These are phyloP conservation scores for Clavispora santaluciae DNA, from an alignment of 805 yeast species.

Conservation along the genomic window DNA sequence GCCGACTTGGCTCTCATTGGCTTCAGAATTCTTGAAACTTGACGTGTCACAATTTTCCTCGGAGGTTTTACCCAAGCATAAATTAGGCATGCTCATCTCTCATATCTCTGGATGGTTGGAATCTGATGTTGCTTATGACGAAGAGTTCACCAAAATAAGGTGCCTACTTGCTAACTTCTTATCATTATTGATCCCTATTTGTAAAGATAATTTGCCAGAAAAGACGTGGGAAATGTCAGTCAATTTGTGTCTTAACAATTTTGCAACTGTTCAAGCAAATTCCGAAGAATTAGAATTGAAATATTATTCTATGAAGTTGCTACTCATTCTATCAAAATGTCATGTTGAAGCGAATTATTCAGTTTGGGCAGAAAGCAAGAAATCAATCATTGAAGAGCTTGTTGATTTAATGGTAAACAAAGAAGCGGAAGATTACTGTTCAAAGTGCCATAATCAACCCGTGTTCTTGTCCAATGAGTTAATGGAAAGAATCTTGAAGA, in stretches of 20 bases:
- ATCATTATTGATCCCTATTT: conserved; percentile 14
- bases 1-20: conserved; percentile 42
- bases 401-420: conserved; percentile 38
- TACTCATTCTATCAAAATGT: conserved; percentile 20
- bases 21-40: conserved; percentile 38
- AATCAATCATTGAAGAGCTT: conserved; percentile 37
- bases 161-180: conserved; percentile 48
- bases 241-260: conserved; percentile 40
- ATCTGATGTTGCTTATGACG: conserved; percentile 56
- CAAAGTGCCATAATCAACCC: conserved; percentile 26
- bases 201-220: conserved; percentile 20
- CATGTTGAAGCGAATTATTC: conserved; percentile 1
- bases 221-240: conserved; percentile 34
- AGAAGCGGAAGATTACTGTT: conserved; percentile 13
- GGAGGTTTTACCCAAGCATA: conserved; percentile 56
- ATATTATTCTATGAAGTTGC: conserved; percentile 43
- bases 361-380: conserved; percentile 27
- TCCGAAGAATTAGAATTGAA: conserved; percentile 40
- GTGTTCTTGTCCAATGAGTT: conserved; percentile 31
- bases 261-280: conserved; percentile 38
- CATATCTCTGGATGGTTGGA: conserved; percentile 56
- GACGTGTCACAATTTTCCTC: conserved; percentile 22
- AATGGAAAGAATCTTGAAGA: conserved; percentile 20
- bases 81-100: conserved; percentile 57
- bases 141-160: conserved; percentile 47